phyloP scores from a whole-genome alignment of 2,329 filamentous ascomycete species.

The Microdochium bolleyi region DNA sequence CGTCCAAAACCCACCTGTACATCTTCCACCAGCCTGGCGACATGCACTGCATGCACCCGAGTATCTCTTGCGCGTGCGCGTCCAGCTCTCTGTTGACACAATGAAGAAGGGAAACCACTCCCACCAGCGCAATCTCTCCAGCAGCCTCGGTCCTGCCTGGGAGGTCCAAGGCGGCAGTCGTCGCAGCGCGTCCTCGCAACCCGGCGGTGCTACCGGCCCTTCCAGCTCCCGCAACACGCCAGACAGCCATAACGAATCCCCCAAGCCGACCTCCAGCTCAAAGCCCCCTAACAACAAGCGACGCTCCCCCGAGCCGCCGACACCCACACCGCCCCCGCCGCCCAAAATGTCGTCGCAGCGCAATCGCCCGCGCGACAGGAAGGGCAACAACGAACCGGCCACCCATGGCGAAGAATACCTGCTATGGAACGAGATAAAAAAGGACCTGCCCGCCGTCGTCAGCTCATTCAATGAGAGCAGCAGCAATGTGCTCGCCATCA shows the following conservation, averaged over 20 bases:
- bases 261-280: not conserved
- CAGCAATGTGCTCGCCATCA: slow-evolving; percentile 25
- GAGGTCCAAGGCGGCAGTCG: slow-evolving; percentile 2
- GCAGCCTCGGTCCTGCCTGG: slow-evolving; percentile 11
- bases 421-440: slow-evolving; percentile 30
- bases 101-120: slow-evolving; percentile 3
- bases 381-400: slow-evolving; percentile 27
- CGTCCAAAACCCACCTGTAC: not conserved
- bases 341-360: slow-evolving; percentile 18
- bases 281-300: not conserved
- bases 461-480: slow-evolving; percentile 31
- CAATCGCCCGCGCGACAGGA: slow-evolving; percentile 20
- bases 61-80: slow-evolving; percentile 2
- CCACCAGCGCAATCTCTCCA: slow-evolving; percentile 8
- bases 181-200: slow-evolving; percentile 5
- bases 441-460: slow-evolving; percentile 24
- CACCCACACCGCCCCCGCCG: not conserved
- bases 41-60: not conserved
- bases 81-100: slow-evolving; percentile 9
- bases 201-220: slow-evolving; percentile 1
- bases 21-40: not conserved
- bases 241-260: not conserved
- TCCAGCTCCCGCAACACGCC: slow-evolving; percentile 1
- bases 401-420: slow-evolving; percentile 32
- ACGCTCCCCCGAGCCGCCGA: not conserved